Evolutionary conservation across 306 rosid species (phyloP), one percentile per base, ranked within the genome.

Genomic region (Senna tora): DNA sequence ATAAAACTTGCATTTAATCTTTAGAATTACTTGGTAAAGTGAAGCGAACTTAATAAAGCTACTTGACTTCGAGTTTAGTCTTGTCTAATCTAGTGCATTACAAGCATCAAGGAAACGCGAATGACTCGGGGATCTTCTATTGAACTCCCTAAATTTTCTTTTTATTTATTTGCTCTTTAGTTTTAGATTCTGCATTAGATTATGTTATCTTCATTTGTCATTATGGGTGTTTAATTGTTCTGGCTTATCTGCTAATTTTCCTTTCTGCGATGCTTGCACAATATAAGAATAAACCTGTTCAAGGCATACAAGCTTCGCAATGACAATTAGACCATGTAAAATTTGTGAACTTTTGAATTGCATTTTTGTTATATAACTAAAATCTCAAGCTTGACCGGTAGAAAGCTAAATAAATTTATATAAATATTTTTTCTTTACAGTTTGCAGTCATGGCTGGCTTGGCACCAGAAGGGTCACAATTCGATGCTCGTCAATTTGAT

Each of bases 401-500:
- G 59, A 41, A 5, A 69, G 41, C 32, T 22, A 65, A 53, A 28
- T 63, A 60, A 45, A 15, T 70, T 65, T 3, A 38, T 50, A 9
- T 36, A 43, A 45, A 9, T 53, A 43, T 38, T 9, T 43, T 58
- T 54, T 69, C 45, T 45, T 77, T 63, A 21, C 54, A 60, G 46
- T 69, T 77, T 69, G 65, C 69, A 79, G 77, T 77, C 75, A 89
- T 89, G 96, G 87, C 96, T 79, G 67, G 87, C 73, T 4, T 59
- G 38, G 81, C 63, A 69, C 80, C 87, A 0, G 92, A 89, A 77
- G 96, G 92, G 76, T 83, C 92, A 1, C 86, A 87, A 47, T 87
- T 77, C 66, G 92, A 87, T 72, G 64, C 84, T 72, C 87, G 86
- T 45, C 92, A 87, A 63, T 79, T 65, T 74, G 92, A 89, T 87